phyloP scores from a whole-genome alignment of 441 rosid genomes.

The Capsella rubella region DNA sequence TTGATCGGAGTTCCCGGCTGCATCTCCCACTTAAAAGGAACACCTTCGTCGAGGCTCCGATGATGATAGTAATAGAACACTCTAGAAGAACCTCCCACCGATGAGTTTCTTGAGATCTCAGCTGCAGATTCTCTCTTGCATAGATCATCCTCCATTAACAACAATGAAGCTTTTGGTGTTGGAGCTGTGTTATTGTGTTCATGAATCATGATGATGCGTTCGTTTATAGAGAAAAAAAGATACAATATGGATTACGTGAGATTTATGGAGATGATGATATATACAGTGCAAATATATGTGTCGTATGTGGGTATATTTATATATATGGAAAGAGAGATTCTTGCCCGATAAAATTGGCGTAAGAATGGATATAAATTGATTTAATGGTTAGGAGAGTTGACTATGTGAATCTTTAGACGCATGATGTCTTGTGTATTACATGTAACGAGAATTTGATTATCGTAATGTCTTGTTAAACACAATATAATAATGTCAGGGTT shows the following conservation, averaged over 20 bases:
- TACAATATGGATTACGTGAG: neutral
- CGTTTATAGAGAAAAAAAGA: constrained; percentile 3
- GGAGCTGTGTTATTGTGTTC: constrained; percentile 30
- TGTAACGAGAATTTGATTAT: constrained; percentile 17
- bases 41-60: constrained; percentile 49
- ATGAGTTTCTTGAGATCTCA: constrained; percentile 50
- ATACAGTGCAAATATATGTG: constrained; percentile 1
- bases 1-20: constrained; percentile 73
- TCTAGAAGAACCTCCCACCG: constrained; percentile 53
- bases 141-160: constrained; percentile 45
- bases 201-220: constrained; percentile 43
- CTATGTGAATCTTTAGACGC: constrained; percentile 31
- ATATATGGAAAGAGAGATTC: constrained; percentile 30
- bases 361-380: constrained; percentile 20
- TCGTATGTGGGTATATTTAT: neutral
- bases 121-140: constrained; percentile 41
- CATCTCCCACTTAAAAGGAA: constrained; percentile 85
- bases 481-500: constrained; percentile 15
- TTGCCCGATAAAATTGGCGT: constrained; percentile 18
- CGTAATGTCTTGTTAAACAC: neutral
- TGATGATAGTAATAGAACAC: constrained; percentile 47
- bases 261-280: constrained; percentile 26
- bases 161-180: constrained; percentile 46
- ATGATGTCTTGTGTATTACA: constrained; percentile 14
- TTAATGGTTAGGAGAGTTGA: constrained; percentile 27